Evolutionary conservation across 371 early-diverging fungal species (phyloP), one percentile per base, ranked within the genome.

Genomic region (Mucor sp.): DNA sequence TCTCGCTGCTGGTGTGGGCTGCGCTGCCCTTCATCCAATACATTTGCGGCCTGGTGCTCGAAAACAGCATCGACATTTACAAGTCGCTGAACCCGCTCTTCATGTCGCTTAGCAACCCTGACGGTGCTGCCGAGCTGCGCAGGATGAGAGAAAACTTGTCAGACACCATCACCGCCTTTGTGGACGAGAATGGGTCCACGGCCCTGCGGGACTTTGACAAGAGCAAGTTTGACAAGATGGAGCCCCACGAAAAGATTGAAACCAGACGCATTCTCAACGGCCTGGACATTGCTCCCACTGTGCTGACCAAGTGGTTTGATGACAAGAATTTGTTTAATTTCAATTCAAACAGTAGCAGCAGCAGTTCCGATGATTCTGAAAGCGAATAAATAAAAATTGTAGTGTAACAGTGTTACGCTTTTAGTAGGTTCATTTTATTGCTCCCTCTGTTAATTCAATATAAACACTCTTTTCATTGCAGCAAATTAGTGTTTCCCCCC

Each of bases 1-100:
- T 68, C 7, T 72, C 70, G n/a, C 43, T 69, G 14, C 17, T 71
- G 14, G 68, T 80, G 9, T 75, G 83, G 57, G 56, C 74, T 8
- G 67, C 70, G n/a, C 72, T 89, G 28, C 89, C 90, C 3, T 60
- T 83, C 41, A 66, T 90, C 21, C 83, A 85, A 37, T 84, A 82
- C 56, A 70, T 79, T 7, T 82, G 87, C 6, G 71, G 90, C 27
- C 75, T 83, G 27, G 76, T 82, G 15, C 66, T 86, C 50, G 91
- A 92, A 53, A 86, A 78, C 30, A 87, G 88, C 11, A 60, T 87
- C 55, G 91, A 91, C 64, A 76, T 90, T 17, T 77, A 86, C 76
- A 85, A 74, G 71, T 72, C 65, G 58, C 23, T 69, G 35, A 68
- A 66, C 50, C 66, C 69, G 70, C 17, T 68, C 50, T 62, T 74